phyloP scores from a whole-genome alignment of 2,329 filamentous ascomycete genomes.

The Pseudogymnoascus sp. region DNA sequence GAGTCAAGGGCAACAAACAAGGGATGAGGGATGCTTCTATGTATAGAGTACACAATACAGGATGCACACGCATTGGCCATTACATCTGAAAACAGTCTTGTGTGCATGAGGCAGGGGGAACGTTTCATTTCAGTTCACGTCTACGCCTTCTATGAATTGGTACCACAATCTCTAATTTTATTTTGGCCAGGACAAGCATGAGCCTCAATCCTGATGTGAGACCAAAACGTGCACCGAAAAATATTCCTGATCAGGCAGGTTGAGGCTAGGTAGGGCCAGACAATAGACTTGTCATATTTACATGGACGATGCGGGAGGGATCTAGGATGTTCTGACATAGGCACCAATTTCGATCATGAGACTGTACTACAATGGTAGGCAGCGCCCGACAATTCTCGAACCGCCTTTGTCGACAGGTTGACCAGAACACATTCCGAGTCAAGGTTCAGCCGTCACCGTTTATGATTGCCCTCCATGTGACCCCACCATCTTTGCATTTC shows the following conservation, averaged over 20 bases:
- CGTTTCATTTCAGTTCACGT: background rate
- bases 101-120: background rate
- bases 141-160: background rate
- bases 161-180: background rate
- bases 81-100: background rate
- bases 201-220: background rate
- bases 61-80: background rate
- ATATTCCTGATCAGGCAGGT: background rate
- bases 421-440: background rate
- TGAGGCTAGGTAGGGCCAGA: background rate
- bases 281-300: constrained; percentile 5
- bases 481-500: background rate
- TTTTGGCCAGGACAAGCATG: background rate
- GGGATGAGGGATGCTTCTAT: background rate
- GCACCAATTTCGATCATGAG: background rate
- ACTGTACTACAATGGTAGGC: background rate
- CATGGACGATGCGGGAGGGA: background rate
- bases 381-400: background rate
- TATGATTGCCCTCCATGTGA: background rate
- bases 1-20: constrained; percentile 6
- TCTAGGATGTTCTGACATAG: background rate
- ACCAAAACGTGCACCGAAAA: background rate
- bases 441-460: background rate
- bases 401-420: background rate
- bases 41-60: background rate